These are phyloP conservation scores for Aspergillus phoenicis DNA, from an alignment of 2,329 filamentous ascomycete genomes.

Conservation along the genomic window DNA sequence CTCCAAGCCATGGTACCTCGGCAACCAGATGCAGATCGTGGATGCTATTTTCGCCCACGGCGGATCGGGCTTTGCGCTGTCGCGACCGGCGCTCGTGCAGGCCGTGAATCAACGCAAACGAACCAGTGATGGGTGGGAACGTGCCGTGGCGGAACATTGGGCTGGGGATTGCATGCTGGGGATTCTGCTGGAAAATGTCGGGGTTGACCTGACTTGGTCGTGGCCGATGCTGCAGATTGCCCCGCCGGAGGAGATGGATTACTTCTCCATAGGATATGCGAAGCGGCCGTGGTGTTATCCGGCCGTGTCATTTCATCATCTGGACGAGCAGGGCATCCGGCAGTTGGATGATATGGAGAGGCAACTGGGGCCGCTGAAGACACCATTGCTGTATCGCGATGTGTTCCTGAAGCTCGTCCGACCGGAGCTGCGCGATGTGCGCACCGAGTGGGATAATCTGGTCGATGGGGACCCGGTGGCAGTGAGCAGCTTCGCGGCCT, in stretches of 20 bases:
- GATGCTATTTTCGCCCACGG: slow-evolving; percentile 54
- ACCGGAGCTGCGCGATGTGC: not conserved
- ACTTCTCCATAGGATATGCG: slow-evolving; percentile 39
- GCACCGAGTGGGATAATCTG: slow-evolving; percentile 15
- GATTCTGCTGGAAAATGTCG: slow-evolving; percentile 47
- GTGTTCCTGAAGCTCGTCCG: slow-evolving; percentile 9
- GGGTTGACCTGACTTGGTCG: slow-evolving; percentile 45
- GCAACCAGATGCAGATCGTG: slow-evolving; percentile 55
- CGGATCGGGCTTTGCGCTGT: slow-evolving; percentile 55
- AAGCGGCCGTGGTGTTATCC: slow-evolving; percentile 52
- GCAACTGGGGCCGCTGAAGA: slow-evolving; percentile 21
- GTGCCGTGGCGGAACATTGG: slow-evolving; percentile 46
- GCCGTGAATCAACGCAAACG: slow-evolving; percentile 40
- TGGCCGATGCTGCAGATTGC: slow-evolving; percentile 50
- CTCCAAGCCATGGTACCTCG: slow-evolving; percentile 52
- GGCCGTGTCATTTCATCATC: slow-evolving; percentile 53
- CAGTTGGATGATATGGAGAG: slow-evolving; percentile 47
- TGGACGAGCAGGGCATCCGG: slow-evolving; percentile 45
- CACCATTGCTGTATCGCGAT: slow-evolving; percentile 37
- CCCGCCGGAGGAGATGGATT: slow-evolving; percentile 43
- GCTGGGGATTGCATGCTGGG: slow-evolving; percentile 54
- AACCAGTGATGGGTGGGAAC: slow-evolving; percentile 46
- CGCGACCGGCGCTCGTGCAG: slow-evolving; percentile 47
- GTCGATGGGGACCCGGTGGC: not conserved
- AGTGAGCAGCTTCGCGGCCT: not conserved